Percentiles rank a stretch among this genome's conserved stretches.
Evolutionary conservation across 2,329 filamentous ascomycete genomes (phyloP).

Genomic region (Talaromyces marneffei): DNA sequence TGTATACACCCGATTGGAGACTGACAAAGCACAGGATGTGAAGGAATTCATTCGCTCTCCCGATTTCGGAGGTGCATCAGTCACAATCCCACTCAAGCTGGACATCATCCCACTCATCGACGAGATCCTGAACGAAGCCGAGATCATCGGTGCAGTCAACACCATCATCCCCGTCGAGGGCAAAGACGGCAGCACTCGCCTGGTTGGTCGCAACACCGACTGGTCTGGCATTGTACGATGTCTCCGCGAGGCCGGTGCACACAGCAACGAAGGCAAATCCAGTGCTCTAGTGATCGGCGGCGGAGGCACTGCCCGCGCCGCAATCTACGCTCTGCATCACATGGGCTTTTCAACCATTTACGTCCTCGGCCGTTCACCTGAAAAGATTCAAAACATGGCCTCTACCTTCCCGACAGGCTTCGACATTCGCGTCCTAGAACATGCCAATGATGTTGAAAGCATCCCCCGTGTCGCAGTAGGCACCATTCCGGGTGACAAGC

Average conservation of each 20-base stretch:
- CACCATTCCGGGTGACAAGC: conserved; percentile 82
- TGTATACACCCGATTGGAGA: conserved; percentile 71
- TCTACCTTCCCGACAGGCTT: conserved; percentile 68
- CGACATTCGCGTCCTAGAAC: conserved; percentile 60
- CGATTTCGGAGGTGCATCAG: conserved; percentile 85
- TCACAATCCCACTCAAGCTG: conserved; percentile 91
- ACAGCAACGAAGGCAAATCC: conserved; percentile 32
- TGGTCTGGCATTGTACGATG: conserved; percentile 87
- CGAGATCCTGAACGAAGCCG: conserved; percentile 70
- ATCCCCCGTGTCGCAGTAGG: conserved; percentile 71
- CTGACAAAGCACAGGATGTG: conserved; percentile 57
- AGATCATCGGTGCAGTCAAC: conserved; percentile 85
- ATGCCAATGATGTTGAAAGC: conserved; percentile 47
- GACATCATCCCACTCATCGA: conserved; percentile 80
- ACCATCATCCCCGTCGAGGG: conserved; percentile 66
- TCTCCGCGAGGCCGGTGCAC: conserved; percentile 63
- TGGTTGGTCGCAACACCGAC: conserved; percentile 90
- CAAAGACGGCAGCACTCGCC: conserved; percentile 43
- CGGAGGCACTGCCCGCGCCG: conserved; percentile 85
- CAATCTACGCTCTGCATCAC: conserved; percentile 77
- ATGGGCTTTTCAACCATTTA: conserved; percentile 85
- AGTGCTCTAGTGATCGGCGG: conserved; percentile 81
- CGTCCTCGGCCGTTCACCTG: conserved; percentile 68
- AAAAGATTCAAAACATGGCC: conserved; percentile 63
- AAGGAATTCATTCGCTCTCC: conserved; percentile 60